Conservation (phyloP, 768 basidiomycete species). For the Tulasnella calospora region DNA sequence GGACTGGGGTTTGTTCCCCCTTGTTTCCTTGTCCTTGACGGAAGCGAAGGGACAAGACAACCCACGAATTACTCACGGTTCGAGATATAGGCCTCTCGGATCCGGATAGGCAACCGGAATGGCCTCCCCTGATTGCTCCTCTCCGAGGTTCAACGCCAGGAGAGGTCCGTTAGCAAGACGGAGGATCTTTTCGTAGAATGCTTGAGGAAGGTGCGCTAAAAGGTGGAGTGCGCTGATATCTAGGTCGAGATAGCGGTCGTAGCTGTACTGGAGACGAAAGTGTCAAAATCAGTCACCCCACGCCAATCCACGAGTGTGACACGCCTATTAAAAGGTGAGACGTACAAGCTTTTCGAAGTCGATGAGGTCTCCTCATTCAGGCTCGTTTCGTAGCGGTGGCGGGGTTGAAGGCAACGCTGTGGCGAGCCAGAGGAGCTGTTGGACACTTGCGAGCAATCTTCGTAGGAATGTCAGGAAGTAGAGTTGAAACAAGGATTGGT, state of each 20-base stretch:
- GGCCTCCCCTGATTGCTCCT: slow-evolving; percentile 24
- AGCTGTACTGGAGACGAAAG: neutral
- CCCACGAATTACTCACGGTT: slow-evolving; percentile 16
- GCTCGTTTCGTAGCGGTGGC: neutral
- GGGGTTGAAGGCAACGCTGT: neutral
- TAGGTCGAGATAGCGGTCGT: slow-evolving; percentile 1
- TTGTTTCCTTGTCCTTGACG: neutral
- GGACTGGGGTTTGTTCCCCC: neutral
- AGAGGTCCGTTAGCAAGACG: slow-evolving; percentile 17
- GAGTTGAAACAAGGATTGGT: neutral
- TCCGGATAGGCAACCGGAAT: slow-evolving; percentile 16
- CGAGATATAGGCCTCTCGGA: slow-evolving; percentile 4
- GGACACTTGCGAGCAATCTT: neutral
- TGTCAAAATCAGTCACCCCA: neutral
- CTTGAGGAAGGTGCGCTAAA: slow-evolving; percentile 6
- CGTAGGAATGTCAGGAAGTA: neutral
- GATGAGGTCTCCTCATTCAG: neutral
- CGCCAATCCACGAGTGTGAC: too few species aligned
- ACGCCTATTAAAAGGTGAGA: neutral
- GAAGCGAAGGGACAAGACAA: neutral
- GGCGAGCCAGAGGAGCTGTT: neutral
- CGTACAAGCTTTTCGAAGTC: slow-evolving; percentile 2
- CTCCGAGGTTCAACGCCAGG: slow-evolving; percentile 22
- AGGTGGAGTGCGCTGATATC: slow-evolving; percentile 25
- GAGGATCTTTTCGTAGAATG: slow-evolving; percentile 16